Evolutionary conservation across 495 filamentous ascomycete genomes (phyloP).

Genomic region (Opeltia flavorubescens): DNA sequence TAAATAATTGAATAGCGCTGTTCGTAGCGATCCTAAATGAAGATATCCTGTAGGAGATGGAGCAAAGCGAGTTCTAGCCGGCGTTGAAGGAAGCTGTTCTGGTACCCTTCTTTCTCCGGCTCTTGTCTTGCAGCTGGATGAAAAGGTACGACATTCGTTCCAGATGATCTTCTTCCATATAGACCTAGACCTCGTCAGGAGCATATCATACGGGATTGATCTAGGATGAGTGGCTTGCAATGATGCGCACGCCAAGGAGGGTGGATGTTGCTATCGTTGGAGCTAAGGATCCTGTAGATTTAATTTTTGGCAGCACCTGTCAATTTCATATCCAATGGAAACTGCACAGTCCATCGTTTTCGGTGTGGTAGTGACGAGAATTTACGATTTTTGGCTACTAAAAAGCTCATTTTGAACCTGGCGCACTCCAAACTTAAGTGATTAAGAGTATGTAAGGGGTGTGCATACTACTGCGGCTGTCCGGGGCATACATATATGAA

Average conservation of each 20-base stretch:
- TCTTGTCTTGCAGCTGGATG: constrained; percentile 17
- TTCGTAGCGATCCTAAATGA: constrained; percentile 81
- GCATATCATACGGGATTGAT: background rate
- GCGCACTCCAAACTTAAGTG: too few relatives aligned
- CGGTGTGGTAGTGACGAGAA: too few relatives aligned
- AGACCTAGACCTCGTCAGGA: background rate
- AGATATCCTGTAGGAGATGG: constrained; percentile 90
- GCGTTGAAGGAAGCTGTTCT: constrained; percentile 37
- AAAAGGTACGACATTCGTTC: constrained; percentile 24
- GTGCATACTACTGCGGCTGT: background rate
- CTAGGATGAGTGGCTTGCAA: too few relatives aligned
- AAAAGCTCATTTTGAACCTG: too few relatives aligned
- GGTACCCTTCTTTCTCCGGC: constrained; percentile 19
- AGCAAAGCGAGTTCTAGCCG: constrained; percentile 85
- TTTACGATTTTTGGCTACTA: too few relatives aligned
- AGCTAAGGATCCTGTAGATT: too few relatives aligned
- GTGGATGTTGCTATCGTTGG: too few relatives aligned
- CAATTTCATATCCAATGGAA: too few relatives aligned
- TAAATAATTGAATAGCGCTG: constrained; percentile 85
- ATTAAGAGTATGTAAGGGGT: too few relatives aligned
- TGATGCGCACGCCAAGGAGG: too few relatives aligned
- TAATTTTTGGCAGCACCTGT: too few relatives aligned
- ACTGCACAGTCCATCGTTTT: too few relatives aligned
- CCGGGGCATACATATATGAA: background rate
- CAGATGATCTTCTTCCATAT: constrained; percentile 13